Conservation (phyloP, 257 asterid genomes). For the Solanum dulcamara region DNA sequence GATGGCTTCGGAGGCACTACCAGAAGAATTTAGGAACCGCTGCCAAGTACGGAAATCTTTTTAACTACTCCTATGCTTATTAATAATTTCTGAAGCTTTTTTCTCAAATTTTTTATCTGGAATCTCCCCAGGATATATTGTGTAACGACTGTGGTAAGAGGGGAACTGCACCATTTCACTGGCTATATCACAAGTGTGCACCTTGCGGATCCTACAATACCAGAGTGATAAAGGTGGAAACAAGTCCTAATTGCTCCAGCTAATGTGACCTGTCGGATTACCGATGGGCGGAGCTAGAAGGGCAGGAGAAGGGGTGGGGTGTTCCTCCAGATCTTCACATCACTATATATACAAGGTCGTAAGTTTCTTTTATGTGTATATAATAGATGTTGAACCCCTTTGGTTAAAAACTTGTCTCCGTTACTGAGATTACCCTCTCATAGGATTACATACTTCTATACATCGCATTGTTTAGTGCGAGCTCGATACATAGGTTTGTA, state of each 20-base stretch:
- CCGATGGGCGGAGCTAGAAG: not conserved
- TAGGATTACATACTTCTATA: not conserved
- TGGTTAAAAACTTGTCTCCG: not conserved
- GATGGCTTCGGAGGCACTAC: conserved; percentile 87
- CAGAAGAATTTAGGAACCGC: conserved; percentile 78
- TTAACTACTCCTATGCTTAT: not conserved
- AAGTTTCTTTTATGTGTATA: not conserved
- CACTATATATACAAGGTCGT: not conserved
- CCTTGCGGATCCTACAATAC: conserved; percentile 80
- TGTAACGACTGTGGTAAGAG: conserved; percentile 83
- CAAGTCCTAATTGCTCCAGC: conserved; percentile 40
- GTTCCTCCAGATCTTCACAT: not conserved
- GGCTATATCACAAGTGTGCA: conserved; percentile 93
- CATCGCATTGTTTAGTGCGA: not conserved
- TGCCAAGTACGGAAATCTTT: conserved; percentile 43
- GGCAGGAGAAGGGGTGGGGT: not conserved
- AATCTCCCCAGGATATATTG: conserved; percentile 49
- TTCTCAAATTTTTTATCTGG: not conserved
- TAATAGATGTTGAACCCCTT: not conserved
- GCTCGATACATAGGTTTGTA: not conserved
- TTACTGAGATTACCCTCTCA: not conserved
- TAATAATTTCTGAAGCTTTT: not conserved
- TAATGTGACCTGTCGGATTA: conserved; percentile 2
- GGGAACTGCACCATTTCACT: conserved; percentile 80
- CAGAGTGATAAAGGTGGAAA: conserved; percentile 76